These are phyloP conservation scores for Hansenula lynferdii DNA, from an alignment of 1,139 yeast species.

Conservation along the genomic window DNA sequence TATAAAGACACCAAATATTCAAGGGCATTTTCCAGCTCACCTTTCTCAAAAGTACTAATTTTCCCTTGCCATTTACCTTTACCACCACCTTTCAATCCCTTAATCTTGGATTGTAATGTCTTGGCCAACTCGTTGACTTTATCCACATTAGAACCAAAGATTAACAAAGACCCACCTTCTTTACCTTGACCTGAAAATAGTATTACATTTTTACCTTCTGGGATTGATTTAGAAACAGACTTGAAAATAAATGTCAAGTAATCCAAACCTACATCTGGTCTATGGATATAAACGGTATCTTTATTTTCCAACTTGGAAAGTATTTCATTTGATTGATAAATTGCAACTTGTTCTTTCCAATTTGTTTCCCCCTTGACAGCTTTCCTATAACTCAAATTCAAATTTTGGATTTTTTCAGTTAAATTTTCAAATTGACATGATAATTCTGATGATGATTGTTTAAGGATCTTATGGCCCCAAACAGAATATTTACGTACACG, in stretches of 20 bases:
- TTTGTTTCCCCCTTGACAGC: conserved; percentile 43
- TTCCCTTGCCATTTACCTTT: conserved; percentile 81
- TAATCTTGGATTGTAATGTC: conserved; percentile 42
- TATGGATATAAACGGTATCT: conserved; percentile 39
- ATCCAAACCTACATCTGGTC: conserved; percentile 55
- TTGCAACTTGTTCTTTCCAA: conserved; percentile 59
- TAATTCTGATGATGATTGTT: conserved; percentile 46
- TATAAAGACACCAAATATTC: conserved; percentile 29
- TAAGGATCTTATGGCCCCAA: conserved; percentile 44
- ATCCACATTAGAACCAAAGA: conserved; percentile 48
- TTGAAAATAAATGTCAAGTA: conserved; percentile 50
- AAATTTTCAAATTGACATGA: conserved; percentile 70
- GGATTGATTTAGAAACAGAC: conserved; percentile 34
- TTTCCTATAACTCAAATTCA: conserved; percentile 47
- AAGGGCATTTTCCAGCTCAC: conserved; percentile 48
- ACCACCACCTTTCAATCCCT: conserved; percentile 75
- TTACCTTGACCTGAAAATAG: conserved; percentile 56
- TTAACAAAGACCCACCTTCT: conserved; percentile 60
- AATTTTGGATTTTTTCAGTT: conserved; percentile 46
- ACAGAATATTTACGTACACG: conserved; percentile 54
- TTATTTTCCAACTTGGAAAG: conserved; percentile 29
- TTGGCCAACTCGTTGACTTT: conserved; percentile 38
- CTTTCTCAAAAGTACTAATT: conserved; percentile 50
- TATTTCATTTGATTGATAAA: conserved; percentile 42
- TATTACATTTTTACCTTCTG: conserved; percentile 46